phyloP scores from a whole-genome alignment of 179 eudicot genomes.

The Silene vulgaris region DNA sequence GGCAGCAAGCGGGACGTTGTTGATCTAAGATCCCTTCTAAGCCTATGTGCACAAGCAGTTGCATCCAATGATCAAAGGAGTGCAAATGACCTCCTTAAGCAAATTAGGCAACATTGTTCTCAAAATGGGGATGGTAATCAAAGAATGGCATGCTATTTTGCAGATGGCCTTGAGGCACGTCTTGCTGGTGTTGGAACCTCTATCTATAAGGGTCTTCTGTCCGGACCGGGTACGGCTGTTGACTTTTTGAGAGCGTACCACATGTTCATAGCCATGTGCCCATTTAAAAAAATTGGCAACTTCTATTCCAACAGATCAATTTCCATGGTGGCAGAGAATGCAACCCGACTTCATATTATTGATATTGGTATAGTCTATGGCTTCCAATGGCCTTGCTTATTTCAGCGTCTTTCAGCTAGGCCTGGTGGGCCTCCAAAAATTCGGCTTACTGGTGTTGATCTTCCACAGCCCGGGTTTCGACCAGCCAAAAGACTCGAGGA shows the following conservation, averaged over 20 bases:
- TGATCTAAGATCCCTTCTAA: conserved; percentile 56
- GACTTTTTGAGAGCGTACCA: conserved; percentile 47
- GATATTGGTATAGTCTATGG: conserved; percentile 47
- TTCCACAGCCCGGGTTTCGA: conserved; percentile 43
- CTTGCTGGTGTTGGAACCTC: conserved; percentile 45
- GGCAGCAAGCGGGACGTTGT: conserved; percentile 42
- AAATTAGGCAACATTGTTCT: conserved; percentile 57
- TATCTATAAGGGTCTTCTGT: conserved; percentile 30
- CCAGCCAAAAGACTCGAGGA: conserved; percentile 49
- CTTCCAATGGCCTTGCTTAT: conserved; percentile 46
- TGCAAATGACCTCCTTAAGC: conserved; percentile 53
- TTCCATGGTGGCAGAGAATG: conserved; percentile 31
- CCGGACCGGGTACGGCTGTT: conserved; percentile 37
- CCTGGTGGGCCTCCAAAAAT: conserved; percentile 45
- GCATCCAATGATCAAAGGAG: conserved; percentile 45
- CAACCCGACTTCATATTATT: conserved; percentile 39
- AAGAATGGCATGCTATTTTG: conserved; percentile 71
- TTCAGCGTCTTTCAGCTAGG: conserved; percentile 40
- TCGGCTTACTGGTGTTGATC: conserved; percentile 41
- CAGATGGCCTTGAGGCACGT: conserved; percentile 69
- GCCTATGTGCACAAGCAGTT: conserved; percentile 64
- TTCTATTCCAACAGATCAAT: conserved; percentile 38
- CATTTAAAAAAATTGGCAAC: conserved; percentile 40
- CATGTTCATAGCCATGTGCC: conserved; percentile 38
- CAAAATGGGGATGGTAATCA: conserved; percentile 63